These are phyloP conservation scores for Coemansia sp. DNA, from an alignment of 192 early-diverging fungal species.

Conservation along the genomic window DNA sequence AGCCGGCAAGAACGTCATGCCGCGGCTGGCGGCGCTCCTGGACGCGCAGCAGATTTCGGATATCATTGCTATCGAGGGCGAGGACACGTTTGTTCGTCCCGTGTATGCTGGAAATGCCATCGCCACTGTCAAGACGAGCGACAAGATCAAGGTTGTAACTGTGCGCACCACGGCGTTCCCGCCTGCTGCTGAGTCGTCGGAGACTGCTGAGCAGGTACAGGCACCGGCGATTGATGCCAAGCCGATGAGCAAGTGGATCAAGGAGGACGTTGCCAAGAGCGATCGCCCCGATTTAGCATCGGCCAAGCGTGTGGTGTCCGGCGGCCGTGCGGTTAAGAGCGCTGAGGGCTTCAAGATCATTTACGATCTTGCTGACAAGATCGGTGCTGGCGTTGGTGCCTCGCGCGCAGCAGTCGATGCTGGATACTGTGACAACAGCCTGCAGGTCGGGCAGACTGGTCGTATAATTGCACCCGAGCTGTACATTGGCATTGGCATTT, in stretches of 20 bases:
- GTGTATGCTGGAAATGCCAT: constrained; percentile 99
- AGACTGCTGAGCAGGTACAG: constrained; percentile 57
- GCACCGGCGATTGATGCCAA: constrained; percentile 62
- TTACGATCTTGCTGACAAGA: constrained; percentile 89
- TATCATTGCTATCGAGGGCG: constrained; percentile 71
- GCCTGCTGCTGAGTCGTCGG: constrained; percentile 51
- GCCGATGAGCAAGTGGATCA: constrained; percentile 72
- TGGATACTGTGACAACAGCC: constrained; percentile 91
- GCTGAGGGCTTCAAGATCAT: constrained; percentile 89
- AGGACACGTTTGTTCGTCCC: constrained; percentile 90
- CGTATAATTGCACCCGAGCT: constrained; percentile 96
- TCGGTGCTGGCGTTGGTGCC: constrained; percentile 93
- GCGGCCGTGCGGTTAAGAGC: constrained; percentile 95
- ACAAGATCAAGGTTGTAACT: constrained; percentile 84
- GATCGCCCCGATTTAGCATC: constrained; percentile 90
- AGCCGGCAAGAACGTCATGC: constrained; percentile 92
- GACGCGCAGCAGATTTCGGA: constrained; percentile 93
- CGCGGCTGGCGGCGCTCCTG: constrained; percentile 87
- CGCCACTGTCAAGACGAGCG: constrained; percentile 90
- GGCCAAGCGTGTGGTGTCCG: constrained; percentile 88
- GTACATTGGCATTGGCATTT: constrained; percentile 94
- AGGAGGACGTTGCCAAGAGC: constrained; percentile 87
- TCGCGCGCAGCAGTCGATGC: constrained; percentile 98
- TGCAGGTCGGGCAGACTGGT: constrained; percentile 98
- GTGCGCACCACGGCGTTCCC: constrained; percentile 91